These are phyloP conservation scores for Apiospora rasikravindrae DNA, from an alignment of 2,329 filamentous ascomycete species.

Conservation along the genomic window DNA sequence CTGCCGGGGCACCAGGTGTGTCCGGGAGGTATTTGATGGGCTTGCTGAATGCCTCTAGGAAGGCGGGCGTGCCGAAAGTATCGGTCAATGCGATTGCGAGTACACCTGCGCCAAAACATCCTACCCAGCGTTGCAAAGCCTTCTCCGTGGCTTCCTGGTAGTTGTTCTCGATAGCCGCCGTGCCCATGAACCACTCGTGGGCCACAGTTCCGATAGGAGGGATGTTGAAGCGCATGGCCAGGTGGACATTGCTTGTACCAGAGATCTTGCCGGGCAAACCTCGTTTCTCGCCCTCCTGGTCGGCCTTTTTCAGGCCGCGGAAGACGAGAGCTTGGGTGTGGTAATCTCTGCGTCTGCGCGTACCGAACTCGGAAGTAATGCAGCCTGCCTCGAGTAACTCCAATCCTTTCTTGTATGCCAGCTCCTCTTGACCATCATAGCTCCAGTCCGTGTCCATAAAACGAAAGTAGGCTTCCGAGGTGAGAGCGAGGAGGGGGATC, in stretches of 20 bases:
- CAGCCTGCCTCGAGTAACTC: slow-evolving; percentile 82
- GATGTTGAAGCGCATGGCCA: slow-evolving; percentile 91
- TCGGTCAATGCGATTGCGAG: slow-evolving; percentile 91
- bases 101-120: slow-evolving; percentile 84
- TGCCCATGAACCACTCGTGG: slow-evolving; percentile 99
- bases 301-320: slow-evolving; percentile 80
- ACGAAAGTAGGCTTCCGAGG: slow-evolving; percentile 96
- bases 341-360: slow-evolving; percentile 86
- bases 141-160: slow-evolving; percentile 85
- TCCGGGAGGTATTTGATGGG: slow-evolving; percentile 56
- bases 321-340: slow-evolving; percentile 94
- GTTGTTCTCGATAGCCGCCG: slow-evolving; percentile 86
- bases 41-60: slow-evolving; percentile 82
- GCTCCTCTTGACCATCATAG: slow-evolving; percentile 84
- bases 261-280: slow-evolving; percentile 75
- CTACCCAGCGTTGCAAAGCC: slow-evolving; percentile 86
- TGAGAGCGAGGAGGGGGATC: slow-evolving; percentile 88
- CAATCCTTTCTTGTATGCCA: slow-evolving; percentile 81
- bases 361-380: slow-evolving; percentile 92
- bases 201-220: slow-evolving; percentile 86
- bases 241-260: slow-evolving; percentile 95
- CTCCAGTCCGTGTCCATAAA: slow-evolving; percentile 95
- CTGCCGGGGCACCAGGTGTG: slow-evolving; percentile 41
- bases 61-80: slow-evolving; percentile 91
- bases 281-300: slow-evolving; percentile 68